Base-by-base conservation (phyloP, 345 rosid genomes). In the Salix suchowensis region DNA sequence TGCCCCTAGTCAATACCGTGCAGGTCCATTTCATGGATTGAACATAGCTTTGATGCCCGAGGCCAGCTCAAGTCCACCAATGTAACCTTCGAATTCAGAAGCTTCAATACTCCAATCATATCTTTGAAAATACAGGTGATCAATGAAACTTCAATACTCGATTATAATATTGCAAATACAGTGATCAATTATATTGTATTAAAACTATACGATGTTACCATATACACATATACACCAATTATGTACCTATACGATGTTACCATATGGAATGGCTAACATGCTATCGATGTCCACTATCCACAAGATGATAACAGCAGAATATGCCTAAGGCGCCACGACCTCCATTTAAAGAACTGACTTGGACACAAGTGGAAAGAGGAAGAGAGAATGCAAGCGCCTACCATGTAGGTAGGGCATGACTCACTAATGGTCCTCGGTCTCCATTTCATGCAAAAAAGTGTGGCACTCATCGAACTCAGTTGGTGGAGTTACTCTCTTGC, bases 401-500 rank as follows among this genome's bases (percentile, higher is more conserved):
- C 28, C 1, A 23, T 28, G 64, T 4, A 23, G 62, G 64, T 4
- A n/a, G 64, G 28, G 64, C 46, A 34, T 7, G 11, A 7, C 34
- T 65, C 75, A 7, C 3, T 4, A 37, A 37, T 55, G 69, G 6
- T 55, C 46, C 19, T 55, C 32, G 11, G 50, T 58, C 50, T 19
- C 65, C 64, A 69, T 74, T 50, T 30, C 18, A 10, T 39, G 21
- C 46, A 74, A 65, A 72, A 71, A 75, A 74, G 67, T 14, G 32
- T 11, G 23, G 40, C 37, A 77, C 19, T 50, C 77, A 4, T 77
- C 79, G 42, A n/a, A 24, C 15, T 61, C 68, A 6, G 62, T 46
- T 1, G 86, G 88, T 4, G 85, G 84, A 50, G 81, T 68, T 37
- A 93, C 89, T 50, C 97, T 88, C 87, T 91, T 93, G 61, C 97